Conservation (phyloP, 257 asterid genomes). For the Scutellaria minor region DNA sequence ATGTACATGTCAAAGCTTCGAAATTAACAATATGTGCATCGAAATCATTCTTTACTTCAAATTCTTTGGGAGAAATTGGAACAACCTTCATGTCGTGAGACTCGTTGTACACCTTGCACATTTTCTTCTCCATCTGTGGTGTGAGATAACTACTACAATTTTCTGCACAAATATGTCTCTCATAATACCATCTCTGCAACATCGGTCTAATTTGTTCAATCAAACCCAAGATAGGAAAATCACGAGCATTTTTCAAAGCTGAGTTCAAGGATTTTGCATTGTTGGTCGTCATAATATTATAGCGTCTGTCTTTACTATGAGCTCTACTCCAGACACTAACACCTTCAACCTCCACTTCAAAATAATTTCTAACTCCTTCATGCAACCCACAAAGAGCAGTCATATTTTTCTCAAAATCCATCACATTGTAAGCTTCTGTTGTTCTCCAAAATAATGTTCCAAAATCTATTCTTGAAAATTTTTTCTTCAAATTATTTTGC, state of each 20-base stretch:
- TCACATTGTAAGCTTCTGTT: neutral
- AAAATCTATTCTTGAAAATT: neutral
- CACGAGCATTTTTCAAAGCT: neutral
- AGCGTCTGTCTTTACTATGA: neutral
- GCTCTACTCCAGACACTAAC: constrained; percentile 4
- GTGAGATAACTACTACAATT: too few relatives aligned
- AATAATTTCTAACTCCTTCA: neutral
- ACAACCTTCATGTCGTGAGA: too few relatives aligned
- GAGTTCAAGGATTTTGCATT: constrained; percentile 3
- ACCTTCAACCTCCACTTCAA: neutral
- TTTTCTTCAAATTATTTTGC: constrained; percentile 2
- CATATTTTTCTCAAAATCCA: neutral
- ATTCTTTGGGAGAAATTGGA: too few relatives aligned
- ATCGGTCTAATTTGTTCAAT: constrained; percentile 6
- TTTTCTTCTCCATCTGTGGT: too few relatives aligned
- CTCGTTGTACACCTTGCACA: too few relatives aligned
- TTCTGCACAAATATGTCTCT: neutral
- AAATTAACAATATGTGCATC: too few relatives aligned
- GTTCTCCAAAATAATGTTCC: too few relatives aligned
- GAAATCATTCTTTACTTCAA: too few relatives aligned
- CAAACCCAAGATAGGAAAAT: neutral
- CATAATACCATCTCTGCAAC: constrained; percentile 2
- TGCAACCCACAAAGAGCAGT: neutral
- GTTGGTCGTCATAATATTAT: neutral
- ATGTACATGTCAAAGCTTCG: too few relatives aligned